These are phyloP conservation scores for Nitzschia sp. DNA, from an alignment of 108 stramenopile species.

Conservation along the genomic window DNA sequence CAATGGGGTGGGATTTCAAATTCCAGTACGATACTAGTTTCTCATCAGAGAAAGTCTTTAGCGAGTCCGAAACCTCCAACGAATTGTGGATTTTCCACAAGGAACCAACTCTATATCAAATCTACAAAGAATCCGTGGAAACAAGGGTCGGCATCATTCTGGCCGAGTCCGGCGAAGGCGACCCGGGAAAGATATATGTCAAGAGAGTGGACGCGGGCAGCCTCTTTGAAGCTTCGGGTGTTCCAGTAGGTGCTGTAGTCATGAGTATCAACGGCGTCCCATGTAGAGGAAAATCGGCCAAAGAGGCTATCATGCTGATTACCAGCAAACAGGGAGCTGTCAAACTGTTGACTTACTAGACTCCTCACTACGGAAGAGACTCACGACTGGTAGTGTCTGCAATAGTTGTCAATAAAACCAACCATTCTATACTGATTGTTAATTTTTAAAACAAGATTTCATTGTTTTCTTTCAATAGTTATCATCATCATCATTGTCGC, in stretches of 20 bases:
- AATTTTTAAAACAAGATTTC: no score
- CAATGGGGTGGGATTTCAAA: conserved; percentile 33
- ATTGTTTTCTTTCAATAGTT: no score
- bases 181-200: not conserved
- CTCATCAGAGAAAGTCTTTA: conserved; percentile 10
- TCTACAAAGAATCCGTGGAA: not conserved
- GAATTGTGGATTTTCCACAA: conserved; percentile 33
- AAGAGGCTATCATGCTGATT: not conserved
- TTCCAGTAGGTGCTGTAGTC: not conserved
- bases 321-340: not conserved
- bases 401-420: no score
- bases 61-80: conserved; percentile 7
- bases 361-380: no score
- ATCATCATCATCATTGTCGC: no score
- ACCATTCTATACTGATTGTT: no score
- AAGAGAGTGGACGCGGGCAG: not conserved
- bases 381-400: no score
- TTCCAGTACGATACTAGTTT: conserved; percentile 43
- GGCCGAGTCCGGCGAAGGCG: not conserved
- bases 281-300: not conserved
- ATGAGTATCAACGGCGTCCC: not conserved
- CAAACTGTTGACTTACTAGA: not conserved
- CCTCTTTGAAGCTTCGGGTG: not conserved
- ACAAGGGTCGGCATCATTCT: not conserved
- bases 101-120: not conserved